phyloP scores from a whole-genome alignment of 2,329 filamentous ascomycete species.

The Neocucurbitaria cava region DNA sequence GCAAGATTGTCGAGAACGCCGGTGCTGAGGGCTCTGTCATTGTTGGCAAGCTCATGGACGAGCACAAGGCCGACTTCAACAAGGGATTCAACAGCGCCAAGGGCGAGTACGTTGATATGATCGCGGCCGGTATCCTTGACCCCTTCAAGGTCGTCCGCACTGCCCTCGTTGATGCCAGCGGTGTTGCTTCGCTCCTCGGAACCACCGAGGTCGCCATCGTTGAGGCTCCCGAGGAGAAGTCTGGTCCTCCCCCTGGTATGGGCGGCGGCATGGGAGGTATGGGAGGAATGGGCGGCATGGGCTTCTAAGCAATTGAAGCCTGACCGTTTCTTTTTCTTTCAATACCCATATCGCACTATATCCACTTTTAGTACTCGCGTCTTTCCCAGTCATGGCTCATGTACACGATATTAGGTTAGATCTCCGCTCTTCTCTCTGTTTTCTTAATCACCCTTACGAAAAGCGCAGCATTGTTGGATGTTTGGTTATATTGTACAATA shows the following conservation, averaged over 20 bases:
- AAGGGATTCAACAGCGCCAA: conserved; percentile 96
- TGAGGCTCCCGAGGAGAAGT: conserved; percentile 94
- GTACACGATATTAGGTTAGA: conserved; percentile 44
- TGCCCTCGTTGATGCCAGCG: conserved; percentile 90
- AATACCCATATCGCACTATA: conserved; percentile 42
- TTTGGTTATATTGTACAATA: conserved; percentile 45
- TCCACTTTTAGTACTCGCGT: conserved; percentile 39
- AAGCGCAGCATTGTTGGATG: conserved; percentile 45
- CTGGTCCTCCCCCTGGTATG: conserved; percentile 51
- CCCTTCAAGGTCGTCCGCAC: conserved; percentile 99
- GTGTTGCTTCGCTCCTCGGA: conserved; percentile 94
- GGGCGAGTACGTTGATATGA: conserved; percentile 99
- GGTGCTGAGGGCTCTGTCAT: conserved; percentile 95
- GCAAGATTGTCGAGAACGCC: conserved; percentile 97
- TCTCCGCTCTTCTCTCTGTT: conserved; percentile 50
- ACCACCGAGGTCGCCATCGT: conserved; percentile 98
- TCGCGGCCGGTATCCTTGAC: conserved; percentile 93
- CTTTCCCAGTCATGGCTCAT: conserved; percentile 41
- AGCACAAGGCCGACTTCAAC: conserved; percentile 93
- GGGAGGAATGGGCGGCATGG: conserved; percentile 65
- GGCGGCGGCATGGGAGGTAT: conserved; percentile 69
- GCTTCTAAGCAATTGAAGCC: conserved; percentile 55
- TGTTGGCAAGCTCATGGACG: conserved; percentile 96
- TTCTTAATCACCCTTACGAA: conserved; percentile 32
- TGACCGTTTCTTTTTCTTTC: conserved; percentile 27